phyloP scores from a whole-genome alignment of 306 rosid genomes.

The Benincasa hispida region DNA sequence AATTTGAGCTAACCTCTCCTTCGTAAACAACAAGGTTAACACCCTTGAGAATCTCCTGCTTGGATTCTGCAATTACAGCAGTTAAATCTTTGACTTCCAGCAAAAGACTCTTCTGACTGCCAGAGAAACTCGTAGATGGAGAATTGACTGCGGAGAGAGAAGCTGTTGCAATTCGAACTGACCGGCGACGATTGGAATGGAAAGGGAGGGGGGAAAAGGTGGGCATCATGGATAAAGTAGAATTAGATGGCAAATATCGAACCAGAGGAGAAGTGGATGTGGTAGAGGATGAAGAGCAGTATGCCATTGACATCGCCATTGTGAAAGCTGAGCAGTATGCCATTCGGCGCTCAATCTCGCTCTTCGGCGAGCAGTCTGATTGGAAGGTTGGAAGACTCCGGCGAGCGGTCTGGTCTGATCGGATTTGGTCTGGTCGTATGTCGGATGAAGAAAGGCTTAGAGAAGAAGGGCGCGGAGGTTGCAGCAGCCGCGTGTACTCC shows the following conservation, averaged over 20 bases:
- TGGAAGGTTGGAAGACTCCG: too few species aligned
- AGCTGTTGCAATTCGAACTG: slow-evolving; percentile 3
- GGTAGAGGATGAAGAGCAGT: not conserved
- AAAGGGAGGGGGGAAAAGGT: slow-evolving; percentile 12
- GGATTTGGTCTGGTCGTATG: too few species aligned
- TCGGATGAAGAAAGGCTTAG: too few species aligned
- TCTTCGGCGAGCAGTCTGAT: too few species aligned
- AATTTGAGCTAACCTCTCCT: slow-evolving; percentile 41
- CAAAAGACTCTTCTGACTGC: slow-evolving; percentile 29
- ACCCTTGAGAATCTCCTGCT: slow-evolving; percentile 56
- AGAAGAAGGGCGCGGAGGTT: too few species aligned
- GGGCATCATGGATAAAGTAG: slow-evolving; percentile 2
- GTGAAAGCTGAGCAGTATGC: not conserved
- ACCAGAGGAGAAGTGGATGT: not conserved
- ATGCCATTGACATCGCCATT: slow-evolving; percentile 8
- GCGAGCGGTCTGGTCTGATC: too few species aligned
- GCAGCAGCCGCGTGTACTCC: too few species aligned
- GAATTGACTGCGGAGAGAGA: slow-evolving; percentile 22
- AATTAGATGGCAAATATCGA: slow-evolving; percentile 9
- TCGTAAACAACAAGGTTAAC: slow-evolving; percentile 60
- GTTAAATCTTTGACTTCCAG: slow-evolving; percentile 65
- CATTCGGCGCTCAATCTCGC: too few species aligned
- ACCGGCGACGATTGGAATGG: slow-evolving; percentile 10
- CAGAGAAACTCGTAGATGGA: slow-evolving; percentile 1
- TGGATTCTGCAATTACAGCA: slow-evolving; percentile 59